These are phyloP conservation scores for Calonectria leucothoes DNA, from an alignment of 2,329 filamentous ascomycete genomes.

Conservation along the genomic window DNA sequence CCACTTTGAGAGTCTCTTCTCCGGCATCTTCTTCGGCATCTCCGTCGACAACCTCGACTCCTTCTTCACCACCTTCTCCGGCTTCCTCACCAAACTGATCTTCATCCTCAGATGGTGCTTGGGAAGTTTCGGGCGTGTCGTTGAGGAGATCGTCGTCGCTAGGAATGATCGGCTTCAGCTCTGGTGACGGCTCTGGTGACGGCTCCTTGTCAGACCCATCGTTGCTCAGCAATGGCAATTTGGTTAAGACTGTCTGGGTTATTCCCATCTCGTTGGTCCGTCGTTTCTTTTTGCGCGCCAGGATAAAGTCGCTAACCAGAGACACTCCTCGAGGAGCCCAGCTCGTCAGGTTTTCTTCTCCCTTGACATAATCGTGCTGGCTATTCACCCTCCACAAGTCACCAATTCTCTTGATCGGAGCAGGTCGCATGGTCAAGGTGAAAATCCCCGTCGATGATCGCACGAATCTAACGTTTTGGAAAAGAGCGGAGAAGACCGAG, in stretches of 20 bases:
- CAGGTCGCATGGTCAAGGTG: constrained; percentile 85
- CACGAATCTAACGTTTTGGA: constrained; percentile 86
- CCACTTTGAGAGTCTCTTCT: constrained; percentile 38
- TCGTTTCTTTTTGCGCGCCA: constrained; percentile 77
- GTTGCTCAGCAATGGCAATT: constrained; percentile 59
- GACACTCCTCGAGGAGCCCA: constrained; percentile 94
- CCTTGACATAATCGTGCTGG: constrained; percentile 94
- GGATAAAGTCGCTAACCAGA: constrained; percentile 88
- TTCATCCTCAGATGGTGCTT: constrained; percentile 50
- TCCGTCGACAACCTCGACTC: constrained; percentile 20
- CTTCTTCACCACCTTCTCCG: constrained; percentile 35
- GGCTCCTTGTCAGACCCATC: constrained; percentile 48
- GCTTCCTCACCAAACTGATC: constrained; percentile 36
- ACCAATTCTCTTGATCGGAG: constrained; percentile 89
- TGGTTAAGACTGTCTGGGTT: constrained; percentile 73
- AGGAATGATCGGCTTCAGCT: constrained; percentile 57
- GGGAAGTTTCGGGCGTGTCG: constrained; percentile 66
- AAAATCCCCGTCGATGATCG: constrained; percentile 90
- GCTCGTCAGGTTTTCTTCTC: constrained; percentile 84
- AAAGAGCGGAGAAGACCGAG: constrained; percentile 88
- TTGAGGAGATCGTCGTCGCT: constrained; percentile 68
- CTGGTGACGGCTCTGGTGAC: constrained; percentile 49
- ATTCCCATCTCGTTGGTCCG: constrained; percentile 85
- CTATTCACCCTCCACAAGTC: constrained; percentile 98
- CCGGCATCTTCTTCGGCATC: constrained; percentile 26